phyloP scores from a whole-genome alignment of 2,329 filamentous ascomycete genomes.

The Aspergillus fructus region DNA sequence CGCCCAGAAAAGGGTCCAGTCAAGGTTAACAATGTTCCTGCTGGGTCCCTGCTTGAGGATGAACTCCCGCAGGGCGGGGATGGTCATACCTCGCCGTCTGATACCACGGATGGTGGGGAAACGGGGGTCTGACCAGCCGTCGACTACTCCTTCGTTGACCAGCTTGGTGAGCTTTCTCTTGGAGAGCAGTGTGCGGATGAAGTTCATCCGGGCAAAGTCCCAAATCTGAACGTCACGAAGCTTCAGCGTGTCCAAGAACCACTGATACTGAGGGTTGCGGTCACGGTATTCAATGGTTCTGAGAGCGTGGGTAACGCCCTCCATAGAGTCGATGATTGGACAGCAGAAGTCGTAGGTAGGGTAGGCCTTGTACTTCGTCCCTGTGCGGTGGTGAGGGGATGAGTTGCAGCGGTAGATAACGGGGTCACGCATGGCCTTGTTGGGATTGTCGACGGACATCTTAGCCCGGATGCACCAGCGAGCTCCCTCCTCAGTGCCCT shows the following conservation, averaged over 20 bases:
- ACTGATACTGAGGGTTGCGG: constrained; percentile 53
- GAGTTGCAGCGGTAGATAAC: constrained; percentile 96
- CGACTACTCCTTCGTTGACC: constrained; percentile 48
- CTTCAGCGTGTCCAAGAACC: constrained; percentile 50
- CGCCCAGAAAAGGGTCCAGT: constrained; percentile 52
- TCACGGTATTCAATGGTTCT: constrained; percentile 62
- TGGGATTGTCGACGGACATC: constrained; percentile 85
- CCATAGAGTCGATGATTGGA: constrained; percentile 62
- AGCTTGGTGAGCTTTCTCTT: constrained; percentile 54
- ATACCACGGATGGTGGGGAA: constrained; percentile 54
- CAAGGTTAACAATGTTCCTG: constrained; percentile 50
- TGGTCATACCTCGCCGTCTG: constrained; percentile 50
- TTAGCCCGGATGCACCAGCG: constrained; percentile 93
- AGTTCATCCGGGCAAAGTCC: constrained; percentile 56
- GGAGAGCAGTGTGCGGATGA: constrained; percentile 51
- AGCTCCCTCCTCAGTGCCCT: constrained; percentile 72
- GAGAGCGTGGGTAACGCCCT: constrained; percentile 65
- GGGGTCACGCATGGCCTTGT: constrained; percentile 94
- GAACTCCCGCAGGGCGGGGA: constrained; percentile 50
- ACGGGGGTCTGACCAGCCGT: constrained; percentile 53
- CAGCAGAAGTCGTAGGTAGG: constrained; percentile 67
- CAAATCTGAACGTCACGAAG: constrained; percentile 49
- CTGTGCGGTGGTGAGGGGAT: constrained; percentile 61
- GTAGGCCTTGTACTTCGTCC: constrained; percentile 65
- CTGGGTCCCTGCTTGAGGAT: constrained; percentile 52